These are phyloP conservation scores for Rachicladosporium sp. DNA, from an alignment of 2,329 filamentous ascomycete genomes.

Conservation along the genomic window DNA sequence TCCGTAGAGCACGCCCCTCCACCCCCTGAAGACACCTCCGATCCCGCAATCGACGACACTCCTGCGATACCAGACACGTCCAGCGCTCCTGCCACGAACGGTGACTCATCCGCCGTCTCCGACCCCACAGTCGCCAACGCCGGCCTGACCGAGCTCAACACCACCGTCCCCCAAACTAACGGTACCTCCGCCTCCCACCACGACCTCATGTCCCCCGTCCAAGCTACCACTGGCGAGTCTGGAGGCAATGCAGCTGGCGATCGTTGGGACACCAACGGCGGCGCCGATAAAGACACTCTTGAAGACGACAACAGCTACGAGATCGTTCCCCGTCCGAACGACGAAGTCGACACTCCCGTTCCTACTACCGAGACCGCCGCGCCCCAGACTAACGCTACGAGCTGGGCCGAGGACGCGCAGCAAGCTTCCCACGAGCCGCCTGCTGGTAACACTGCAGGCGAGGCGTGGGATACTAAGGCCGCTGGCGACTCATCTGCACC, in stretches of 20 bases:
- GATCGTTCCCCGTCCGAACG: constrained; percentile 57
- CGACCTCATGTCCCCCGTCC: constrained; percentile 15
- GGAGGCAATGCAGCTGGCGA: constrained; percentile 43
- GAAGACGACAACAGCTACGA: constrained; percentile 55
- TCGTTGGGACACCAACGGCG: constrained; percentile 50
- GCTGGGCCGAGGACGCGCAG: constrained; percentile 64
- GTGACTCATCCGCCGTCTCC: constrained; percentile 26
- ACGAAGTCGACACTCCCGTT: constrained; percentile 59
- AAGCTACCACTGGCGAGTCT: constrained; percentile 17
- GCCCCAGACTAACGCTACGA: constrained; percentile 44
- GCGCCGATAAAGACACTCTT: constrained; percentile 37
- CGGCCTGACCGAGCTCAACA: constrained; percentile 54
- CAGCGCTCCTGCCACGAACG: constrained; percentile 23
- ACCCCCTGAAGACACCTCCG: constrained; percentile 39
- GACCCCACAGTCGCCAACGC: constrained; percentile 59
- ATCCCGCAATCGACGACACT: constrained; percentile 35
- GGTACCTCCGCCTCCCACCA: constrained; percentile 17
- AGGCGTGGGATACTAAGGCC: constrained; percentile 20
- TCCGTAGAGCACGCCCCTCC: constrained; percentile 41
- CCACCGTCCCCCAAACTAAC: constrained; percentile 21
- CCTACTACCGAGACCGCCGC: constrained; percentile 45
- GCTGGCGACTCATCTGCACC: constrained; percentile 28
- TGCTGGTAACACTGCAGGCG: constrained; percentile 19
- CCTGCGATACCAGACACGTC: constrained; percentile 21
- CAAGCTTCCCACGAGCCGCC: constrained; percentile 8